These are phyloP conservation scores for Podaxis carcinomalis DNA, from an alignment of 768 basidiomycete species.

Conservation along the genomic window DNA sequence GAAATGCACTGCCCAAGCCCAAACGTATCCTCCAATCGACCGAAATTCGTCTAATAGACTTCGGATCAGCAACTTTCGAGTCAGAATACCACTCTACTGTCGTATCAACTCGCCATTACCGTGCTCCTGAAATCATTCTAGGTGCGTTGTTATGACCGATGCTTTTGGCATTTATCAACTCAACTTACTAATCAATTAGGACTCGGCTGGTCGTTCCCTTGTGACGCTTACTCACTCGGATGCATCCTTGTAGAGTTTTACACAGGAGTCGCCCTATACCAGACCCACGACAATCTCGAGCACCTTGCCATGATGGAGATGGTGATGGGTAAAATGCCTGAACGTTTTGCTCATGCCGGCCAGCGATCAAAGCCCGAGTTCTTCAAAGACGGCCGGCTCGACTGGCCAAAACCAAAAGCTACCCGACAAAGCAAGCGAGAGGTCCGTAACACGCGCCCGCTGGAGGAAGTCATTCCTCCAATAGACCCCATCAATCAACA, in stretches of 20 bases:
- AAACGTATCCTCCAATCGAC: constrained; percentile 83
- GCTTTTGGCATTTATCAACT: constrained; percentile 13
- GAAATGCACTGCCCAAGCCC: constrained; percentile 57
- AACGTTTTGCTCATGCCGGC: constrained; percentile 72
- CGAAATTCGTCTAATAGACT: constrained; percentile 95
- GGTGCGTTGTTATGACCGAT: constrained; percentile 46
- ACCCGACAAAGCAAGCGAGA: constrained; percentile 92
- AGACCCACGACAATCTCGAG: constrained; percentile 98
- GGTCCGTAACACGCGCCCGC: constrained; percentile 76
- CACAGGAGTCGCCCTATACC: constrained; percentile 97
- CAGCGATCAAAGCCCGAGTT: constrained; percentile 86
- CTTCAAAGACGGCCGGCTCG: constrained; percentile 87
- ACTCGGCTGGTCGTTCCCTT: constrained; percentile 96
- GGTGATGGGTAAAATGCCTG: constrained; percentile 98
- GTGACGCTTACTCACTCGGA: constrained; percentile 97
- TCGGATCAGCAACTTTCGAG: constrained; percentile 97
- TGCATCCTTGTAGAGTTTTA: constrained; percentile 99
- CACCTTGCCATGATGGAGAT: constrained; percentile 99
- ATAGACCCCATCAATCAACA: constrained; percentile 69
- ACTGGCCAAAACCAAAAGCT: constrained; percentile 89
- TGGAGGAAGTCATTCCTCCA: constrained; percentile 86
- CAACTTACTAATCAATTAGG: constrained; percentile 42
- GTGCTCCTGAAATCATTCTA: constrained; percentile 97
- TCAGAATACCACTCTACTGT: constrained; percentile 98
- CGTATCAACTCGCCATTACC: constrained; percentile 96